Base-by-base conservation (phyloP, 1,284 basidiomycete genomes). In the Rhodotorula glutinis region DNA sequence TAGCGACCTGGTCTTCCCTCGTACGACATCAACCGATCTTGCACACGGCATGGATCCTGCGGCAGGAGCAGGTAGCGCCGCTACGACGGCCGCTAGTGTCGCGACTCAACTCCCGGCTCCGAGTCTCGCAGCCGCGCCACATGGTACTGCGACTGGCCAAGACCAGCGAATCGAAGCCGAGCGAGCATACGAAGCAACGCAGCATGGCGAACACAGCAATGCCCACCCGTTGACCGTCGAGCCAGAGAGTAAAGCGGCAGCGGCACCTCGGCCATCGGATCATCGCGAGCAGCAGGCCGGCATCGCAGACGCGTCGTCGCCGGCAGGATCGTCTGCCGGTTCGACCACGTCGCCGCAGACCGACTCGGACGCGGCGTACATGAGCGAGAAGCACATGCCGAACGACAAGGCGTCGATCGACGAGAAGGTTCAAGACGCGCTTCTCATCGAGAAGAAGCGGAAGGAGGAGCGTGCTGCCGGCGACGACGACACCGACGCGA, bases 351-450 rank as follows among this genome's bases (percentile, higher is more conserved):
- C 49, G 14, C 49, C 58, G 23, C 38, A 44, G n/a, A 58, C 46
- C 23, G 30, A 47, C 14, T 17, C n/a, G 30, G 30, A 49, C 19
- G 16, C 25, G 7, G 38, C 13, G 5, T 38, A 51, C 33, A 23
- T 53, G 13, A 53, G 41, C 10, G 58, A 60, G 40, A 53, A 53
- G 41, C 8, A 21, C 8, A 19, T 21, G 27, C 27, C 21, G 25
- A 23, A 30, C 27, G 23, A n/a, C 23, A 25, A 21, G 41, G 59
- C 41, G 23, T 60, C 59, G n/a, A 33, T 53, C 38, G 59, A 60
- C 52, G 59, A 60, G 52, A 53, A 53, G 30, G 51, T 53, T 41
- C 41, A 40, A 29, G 52, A 53, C 16, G 41, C 55, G 17, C 40
- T 57, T 14, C 38, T 27, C n/a, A 19, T 43, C 11, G 30, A 52